A percentile compares a stretch with the other conserved stretches of the same genome.
These are phyloP conservation scores for Penicillium robsamsonii DNA, from an alignment of 495 filamentous ascomycete genomes.

Conservation along the genomic window DNA sequence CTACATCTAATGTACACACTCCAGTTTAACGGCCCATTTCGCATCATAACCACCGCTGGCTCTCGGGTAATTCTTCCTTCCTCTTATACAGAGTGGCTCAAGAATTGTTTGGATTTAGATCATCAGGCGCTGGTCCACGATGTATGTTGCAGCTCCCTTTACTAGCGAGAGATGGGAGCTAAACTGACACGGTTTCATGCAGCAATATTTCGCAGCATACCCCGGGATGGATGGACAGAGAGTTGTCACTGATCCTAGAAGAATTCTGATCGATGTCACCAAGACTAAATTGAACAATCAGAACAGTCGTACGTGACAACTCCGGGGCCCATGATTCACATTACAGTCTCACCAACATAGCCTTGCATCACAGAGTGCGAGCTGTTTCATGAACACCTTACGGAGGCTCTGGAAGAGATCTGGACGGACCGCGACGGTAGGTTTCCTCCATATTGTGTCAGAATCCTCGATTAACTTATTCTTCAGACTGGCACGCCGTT, in stretches of 20 bases:
- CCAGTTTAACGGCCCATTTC: conserved; percentile 14
- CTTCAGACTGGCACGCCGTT: conserved; percentile 18
- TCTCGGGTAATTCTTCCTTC: conserved; percentile 15
- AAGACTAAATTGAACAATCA: conserved; percentile 14
- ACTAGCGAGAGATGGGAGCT: background rate
- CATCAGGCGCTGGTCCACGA: conserved; percentile 13
- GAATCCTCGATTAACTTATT: background rate
- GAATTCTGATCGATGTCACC: conserved; percentile 11
- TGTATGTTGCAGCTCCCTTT: conserved; percentile 2
- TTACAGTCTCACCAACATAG: background rate
- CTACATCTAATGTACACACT: background rate
- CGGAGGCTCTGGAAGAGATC: background rate
- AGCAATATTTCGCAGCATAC: conserved; percentile 16
- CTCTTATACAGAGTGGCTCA: conserved; percentile 14
- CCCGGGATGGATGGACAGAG: conserved; percentile 14
- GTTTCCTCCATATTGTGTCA: background rate
- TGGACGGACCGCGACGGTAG: background rate
- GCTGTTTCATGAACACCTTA: background rate
- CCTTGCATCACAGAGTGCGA: background rate
- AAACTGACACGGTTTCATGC: background rate
- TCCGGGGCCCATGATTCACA: background rate
- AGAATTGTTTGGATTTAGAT: conserved; percentile 14
- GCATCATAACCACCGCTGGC: conserved; percentile 12
- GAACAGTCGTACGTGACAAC: conserved; percentile 12
- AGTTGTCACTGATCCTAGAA: conserved; percentile 5